Conservation (phyloP, 352 stramenopile species). For the Halophytophthora batemanensis region DNA sequence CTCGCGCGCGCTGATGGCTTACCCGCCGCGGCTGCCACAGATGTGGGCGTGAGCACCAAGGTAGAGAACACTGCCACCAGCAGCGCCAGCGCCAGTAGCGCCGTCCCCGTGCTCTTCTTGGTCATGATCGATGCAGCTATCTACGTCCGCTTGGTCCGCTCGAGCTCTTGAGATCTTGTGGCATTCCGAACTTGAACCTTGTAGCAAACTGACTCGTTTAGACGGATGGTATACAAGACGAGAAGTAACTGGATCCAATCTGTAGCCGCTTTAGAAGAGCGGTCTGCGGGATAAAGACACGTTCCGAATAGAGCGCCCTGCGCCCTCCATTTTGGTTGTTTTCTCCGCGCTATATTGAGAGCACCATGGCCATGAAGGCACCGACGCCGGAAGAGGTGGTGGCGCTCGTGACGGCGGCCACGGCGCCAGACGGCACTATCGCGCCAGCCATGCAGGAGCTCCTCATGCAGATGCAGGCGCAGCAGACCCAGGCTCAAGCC, state of each 20-base stretch:
- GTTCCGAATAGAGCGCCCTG: too few species aligned
- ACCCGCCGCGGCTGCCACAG: constrained; percentile 9
- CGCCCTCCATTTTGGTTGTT: too few species aligned
- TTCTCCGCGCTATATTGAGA: constrained; percentile 15
- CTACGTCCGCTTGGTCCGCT: too few species aligned
- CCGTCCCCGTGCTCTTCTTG: constrained; percentile 27
- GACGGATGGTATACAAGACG: too few species aligned
- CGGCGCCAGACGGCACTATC: constrained; percentile 24
- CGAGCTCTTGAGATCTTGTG: not conserved
- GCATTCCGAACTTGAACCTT: too few species aligned
- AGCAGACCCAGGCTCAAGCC: constrained; percentile 27
- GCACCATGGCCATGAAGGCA: constrained; percentile 37
- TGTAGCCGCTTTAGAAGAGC: too few species aligned
- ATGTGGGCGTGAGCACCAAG: constrained; percentile 21
- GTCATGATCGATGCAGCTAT: constrained; percentile 9
- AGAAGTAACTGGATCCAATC: too few species aligned
- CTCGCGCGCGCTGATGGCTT: constrained; percentile 57
- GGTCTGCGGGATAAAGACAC: too few species aligned
- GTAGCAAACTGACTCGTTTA: too few species aligned
- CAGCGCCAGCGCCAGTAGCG: constrained; percentile 32
- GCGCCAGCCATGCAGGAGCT: constrained; percentile 57
- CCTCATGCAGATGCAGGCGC: constrained; percentile 50
- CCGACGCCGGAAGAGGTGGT: constrained; percentile 54
- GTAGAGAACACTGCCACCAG: constrained; percentile 18
- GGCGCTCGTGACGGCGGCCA: constrained; percentile 47